Conservation (phyloP, 2,329 filamentous ascomycete genomes). For the Aspergillus niger region DNA sequence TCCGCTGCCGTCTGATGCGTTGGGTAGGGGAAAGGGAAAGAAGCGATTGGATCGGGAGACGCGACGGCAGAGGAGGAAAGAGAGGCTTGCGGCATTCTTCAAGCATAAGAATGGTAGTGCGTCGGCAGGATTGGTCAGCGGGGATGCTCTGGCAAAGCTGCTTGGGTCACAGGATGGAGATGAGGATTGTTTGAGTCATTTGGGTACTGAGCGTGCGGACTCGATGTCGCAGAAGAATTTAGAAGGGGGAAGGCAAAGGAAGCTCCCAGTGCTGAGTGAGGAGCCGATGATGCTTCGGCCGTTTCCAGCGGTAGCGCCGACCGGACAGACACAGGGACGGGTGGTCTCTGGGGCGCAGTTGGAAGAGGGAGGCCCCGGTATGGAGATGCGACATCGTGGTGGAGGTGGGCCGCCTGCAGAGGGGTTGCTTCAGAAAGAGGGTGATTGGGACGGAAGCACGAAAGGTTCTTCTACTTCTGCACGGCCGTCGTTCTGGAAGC, state of each 20-base stretch:
- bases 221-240: slow-evolving; percentile 9
- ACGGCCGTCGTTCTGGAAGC: slow-evolving; percentile 38
- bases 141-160: slow-evolving; percentile 65
- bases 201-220: slow-evolving; percentile 37
- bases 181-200: slow-evolving; percentile 49
- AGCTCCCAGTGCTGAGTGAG: slow-evolving; percentile 29
- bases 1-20: neutral
- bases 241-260: slow-evolving; percentile 29
- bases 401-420: slow-evolving; percentile 39
- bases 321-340: slow-evolving; percentile 56
- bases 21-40: slow-evolving; percentile 5
- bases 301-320: slow-evolving; percentile 34
- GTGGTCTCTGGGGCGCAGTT: slow-evolving; percentile 70
- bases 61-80: slow-evolving; percentile 29
- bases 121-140: slow-evolving; percentile 47
- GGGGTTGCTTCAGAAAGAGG: slow-evolving; percentile 55
- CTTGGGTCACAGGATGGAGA: slow-evolving; percentile 65
- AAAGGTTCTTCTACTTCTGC: slow-evolving; percentile 9
- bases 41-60: slow-evolving; percentile 16
- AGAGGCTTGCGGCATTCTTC: slow-evolving; percentile 26
- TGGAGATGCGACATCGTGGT: slow-evolving; percentile 48
- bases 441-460: slow-evolving; percentile 38
- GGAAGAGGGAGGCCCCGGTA: slow-evolving; percentile 64
- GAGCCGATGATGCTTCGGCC: slow-evolving; percentile 22
- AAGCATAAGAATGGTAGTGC: slow-evolving; percentile 48